Evolutionary conservation across 495 filamentous ascomycete genomes (phyloP), one percentile per base, ranked within the genome.

Genomic region (Parathielavia hyrcaniae): DNA sequence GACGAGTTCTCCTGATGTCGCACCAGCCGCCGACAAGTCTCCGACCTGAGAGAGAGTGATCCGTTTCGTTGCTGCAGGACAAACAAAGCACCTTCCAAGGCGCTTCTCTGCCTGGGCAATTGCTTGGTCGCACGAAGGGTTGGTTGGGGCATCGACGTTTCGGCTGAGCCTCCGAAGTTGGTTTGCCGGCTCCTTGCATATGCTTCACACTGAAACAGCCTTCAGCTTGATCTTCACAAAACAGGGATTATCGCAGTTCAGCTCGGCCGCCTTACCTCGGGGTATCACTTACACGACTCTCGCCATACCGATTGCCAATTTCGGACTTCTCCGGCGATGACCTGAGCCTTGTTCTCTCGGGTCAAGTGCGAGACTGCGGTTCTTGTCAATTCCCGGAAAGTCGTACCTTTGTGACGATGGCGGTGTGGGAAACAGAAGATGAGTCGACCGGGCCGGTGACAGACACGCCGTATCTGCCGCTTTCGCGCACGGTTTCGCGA

Each of bases 391-490:
- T n/a, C 22, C 23, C 53, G 10, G 16, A 32, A 32, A 34, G 9
- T n/a, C 19, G 40, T 8, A 36, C 30, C 26, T 16, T 46, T 17
- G 14, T 32, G 55, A 72, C 57, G 23, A 79, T 80, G 76, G 67
- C 69, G 51, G 70, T 70, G 30, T 79, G 79, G 78, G 77, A 81
- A 64, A 81, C 77, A n/a, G 79, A 81, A 53, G 75, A 81, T 57
- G 80, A 82, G 70, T 71, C 77, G 65, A 73, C 64, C 55, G 69
- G 62, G 59, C 71, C 75, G 62, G 71, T 77, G 50, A 74, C 78
- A 47, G 82, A 84, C 41, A 86, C 83, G 16, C 83, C 86, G 8
- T 86, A 83, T 60, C 76, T 84, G 61, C 80, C 80, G 13, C 82
- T 83, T 14, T 81, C 84, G 34, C 73, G 77, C 64, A 82, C 81